Evolutionary conservation across 441 rosid species (phyloP).

Genomic region (Eruca vesicaria): DNA sequence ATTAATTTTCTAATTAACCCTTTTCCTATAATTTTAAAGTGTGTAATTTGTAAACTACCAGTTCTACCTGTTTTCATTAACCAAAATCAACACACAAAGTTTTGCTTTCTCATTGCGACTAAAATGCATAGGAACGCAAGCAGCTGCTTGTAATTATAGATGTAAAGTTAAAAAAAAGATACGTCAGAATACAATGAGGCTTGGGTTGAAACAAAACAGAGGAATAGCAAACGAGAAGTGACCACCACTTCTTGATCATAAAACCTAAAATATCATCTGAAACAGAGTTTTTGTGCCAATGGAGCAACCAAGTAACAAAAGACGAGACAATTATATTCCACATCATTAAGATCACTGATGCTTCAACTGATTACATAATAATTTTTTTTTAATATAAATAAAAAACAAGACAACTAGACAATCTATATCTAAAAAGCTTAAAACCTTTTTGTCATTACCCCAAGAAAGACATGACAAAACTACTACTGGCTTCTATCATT

Average conservation of each 20-base stretch:
- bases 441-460: neutral
- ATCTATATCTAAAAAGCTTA: neutral
- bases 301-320: neutral
- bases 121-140: neutral
- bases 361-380: neutral
- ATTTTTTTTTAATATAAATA: too few relatives aligned
- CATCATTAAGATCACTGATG: neutral
- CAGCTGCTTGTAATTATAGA: neutral
- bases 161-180: neutral
- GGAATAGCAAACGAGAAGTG: neutral
- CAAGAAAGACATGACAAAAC: too few relatives aligned
- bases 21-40: neutral
- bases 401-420: neutral
- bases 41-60: conserved; percentile 20
- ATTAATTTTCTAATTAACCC: conserved; percentile 25
- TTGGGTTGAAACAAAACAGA: neutral
- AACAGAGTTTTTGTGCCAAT: neutral
- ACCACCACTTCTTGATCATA: neutral
- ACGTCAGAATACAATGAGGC: neutral
- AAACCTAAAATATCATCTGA: neutral
- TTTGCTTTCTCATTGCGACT: neutral
- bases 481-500: too few relatives aligned
- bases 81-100: neutral
- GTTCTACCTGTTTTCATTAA: conserved; percentile 3
- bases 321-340: neutral